Conservation (phyloP, 2,329 filamentous ascomycete genomes). For the Fusarium lyarnte region DNA sequence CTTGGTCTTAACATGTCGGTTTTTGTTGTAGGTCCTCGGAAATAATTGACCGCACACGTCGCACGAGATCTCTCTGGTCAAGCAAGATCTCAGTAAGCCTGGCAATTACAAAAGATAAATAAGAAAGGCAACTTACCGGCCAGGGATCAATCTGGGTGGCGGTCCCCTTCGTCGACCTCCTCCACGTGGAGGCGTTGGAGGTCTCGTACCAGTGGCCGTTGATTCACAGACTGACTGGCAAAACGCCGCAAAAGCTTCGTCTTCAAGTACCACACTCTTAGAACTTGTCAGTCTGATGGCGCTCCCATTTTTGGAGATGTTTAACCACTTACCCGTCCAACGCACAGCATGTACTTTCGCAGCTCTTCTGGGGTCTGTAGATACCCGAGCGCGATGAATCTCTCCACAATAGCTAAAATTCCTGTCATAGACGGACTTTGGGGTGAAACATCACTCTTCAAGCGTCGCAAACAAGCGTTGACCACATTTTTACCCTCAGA, state of each 20-base stretch:
- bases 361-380: neutral
- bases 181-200: neutral
- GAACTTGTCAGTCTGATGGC: fast-evolving
- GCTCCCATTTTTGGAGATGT: fast-evolving
- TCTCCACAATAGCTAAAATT: neutral
- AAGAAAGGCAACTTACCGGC: fast-evolving
- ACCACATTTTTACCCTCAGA: neutral
- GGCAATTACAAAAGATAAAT: fast-evolving
- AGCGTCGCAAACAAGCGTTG: neutral
- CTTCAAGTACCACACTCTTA: neutral
- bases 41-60: neutral
- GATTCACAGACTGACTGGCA: neutral
- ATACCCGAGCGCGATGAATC: neutral
- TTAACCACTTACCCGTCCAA: neutral
- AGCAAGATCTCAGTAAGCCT: neutral
- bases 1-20: neutral
- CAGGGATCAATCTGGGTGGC: fast-evolving
- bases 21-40: neutral
- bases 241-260: neutral
- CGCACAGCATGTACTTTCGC: neutral
- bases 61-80: neutral
- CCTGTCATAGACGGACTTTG: fast-evolving
- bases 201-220: fast-evolving
- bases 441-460: fast-evolving
- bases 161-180: fast-evolving